phyloP scores from a whole-genome alignment of 1,139 yeast genomes.

The Candida sojae region DNA sequence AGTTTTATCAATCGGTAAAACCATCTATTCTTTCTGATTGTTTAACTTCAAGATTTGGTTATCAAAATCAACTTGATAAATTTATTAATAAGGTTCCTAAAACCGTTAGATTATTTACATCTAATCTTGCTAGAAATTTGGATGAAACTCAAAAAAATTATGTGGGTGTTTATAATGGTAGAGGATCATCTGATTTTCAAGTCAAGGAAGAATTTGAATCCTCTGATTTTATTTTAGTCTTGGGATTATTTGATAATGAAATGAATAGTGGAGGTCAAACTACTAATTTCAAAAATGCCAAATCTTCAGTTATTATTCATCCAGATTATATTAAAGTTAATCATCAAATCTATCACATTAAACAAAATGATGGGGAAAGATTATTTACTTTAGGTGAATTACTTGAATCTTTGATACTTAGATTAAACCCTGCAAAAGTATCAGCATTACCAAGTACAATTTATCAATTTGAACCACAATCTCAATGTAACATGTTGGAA shows the following conservation, averaged over 20 bases:
- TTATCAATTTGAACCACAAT: constrained; percentile 4
- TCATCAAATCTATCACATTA: constrained; percentile 22
- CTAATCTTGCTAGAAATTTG: constrained; percentile 53
- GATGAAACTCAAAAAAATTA: constrained; percentile 62
- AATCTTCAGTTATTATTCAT: constrained; percentile 29
- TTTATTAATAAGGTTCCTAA: constrained; percentile 43
- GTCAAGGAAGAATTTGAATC: constrained; percentile 31
- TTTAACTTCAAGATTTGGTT: constrained; percentile 57
- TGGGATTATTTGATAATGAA: constrained; percentile 57
- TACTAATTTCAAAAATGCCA: constrained; percentile 22
- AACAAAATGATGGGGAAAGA: constrained; percentile 22
- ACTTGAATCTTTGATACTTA: constrained; percentile 14
- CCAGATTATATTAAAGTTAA: constrained; percentile 37
- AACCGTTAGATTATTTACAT: constrained; percentile 28
- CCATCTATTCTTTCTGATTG: constrained; percentile 73
- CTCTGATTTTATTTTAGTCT: constrained; percentile 50
- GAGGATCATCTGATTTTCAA: constrained; percentile 21
- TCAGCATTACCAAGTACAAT: constrained; percentile 2
- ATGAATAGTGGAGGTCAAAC: constrained; percentile 50
- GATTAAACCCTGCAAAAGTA: constrained; percentile 7
- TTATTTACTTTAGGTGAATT: constrained; percentile 25
- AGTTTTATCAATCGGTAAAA: constrained; percentile 49
- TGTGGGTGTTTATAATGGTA: constrained; percentile 68
- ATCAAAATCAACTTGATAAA: constrained; percentile 38
- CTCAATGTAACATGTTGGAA: neutral